Base-by-base conservation (phyloP, 495 filamentous ascomycete species). In the Xylaria cubensis region DNA sequence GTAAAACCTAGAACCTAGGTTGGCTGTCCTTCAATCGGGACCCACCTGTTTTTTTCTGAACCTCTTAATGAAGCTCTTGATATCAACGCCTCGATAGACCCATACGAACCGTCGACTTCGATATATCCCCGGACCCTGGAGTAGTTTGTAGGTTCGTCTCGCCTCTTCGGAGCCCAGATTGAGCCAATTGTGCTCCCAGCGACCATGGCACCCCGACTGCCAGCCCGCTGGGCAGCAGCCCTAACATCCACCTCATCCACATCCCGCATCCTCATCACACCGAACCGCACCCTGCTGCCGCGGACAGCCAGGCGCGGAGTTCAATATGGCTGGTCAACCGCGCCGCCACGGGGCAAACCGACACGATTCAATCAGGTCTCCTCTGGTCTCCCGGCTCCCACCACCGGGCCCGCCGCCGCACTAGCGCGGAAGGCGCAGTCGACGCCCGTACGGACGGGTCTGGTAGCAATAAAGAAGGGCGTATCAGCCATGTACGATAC, bases 401-500 rank as follows among this genome's bases (percentile, higher is more conserved):
- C 89, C 42, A 88, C 91, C 13, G 93, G 93, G 7, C 88, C 92
- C 13, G 88, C 90, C 4, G 94, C 94, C 17, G 94, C 95, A 6
- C 88, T 98, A 46, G 86, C 88, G 79, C 93, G 95, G 64, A 94
- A 91, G 77, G 90, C 88, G 62, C 84, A 86, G 70, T 92, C 92
- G 0, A 89, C 94, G 9, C 95, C 96, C 0, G 82, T 92, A 46
- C 91, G 96, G 0, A 90, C 93, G 39, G 96, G 96, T 46, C 90
- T 91, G 24, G 86, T 98, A 39, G 93, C 91, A 9, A 88, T 90
- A 77, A 99, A 99, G 84, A 94, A 93, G 82, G 96, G 96, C 77
- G 98, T 99, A 92, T 97, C 93, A 15, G 95, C 92, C 65, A 82
- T 97, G 73, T 98, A 91, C 86, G 91, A 93, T 77, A 86, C 87